phyloP scores from a whole-genome alignment of 164 flowering plant genomes.

The Protea cynaroides region DNA sequence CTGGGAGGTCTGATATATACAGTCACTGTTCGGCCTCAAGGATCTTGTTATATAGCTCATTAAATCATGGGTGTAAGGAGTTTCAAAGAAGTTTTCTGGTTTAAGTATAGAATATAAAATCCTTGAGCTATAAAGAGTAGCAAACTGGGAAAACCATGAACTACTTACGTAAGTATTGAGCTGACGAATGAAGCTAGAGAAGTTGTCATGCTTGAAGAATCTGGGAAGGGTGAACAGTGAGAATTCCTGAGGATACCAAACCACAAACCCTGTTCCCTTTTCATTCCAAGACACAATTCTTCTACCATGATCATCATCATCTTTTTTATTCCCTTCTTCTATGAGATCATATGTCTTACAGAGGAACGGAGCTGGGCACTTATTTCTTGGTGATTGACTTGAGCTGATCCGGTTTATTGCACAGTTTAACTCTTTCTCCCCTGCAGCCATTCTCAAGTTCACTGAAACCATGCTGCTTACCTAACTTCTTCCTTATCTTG shows the following conservation, averaged over 20 bases:
- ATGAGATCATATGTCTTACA: conserved; percentile 50
- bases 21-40: too few species aligned
- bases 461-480: background rate
- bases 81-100: too few species aligned
- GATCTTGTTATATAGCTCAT: too few species aligned
- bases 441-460: background rate
- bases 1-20: too few species aligned
- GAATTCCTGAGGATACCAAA: conserved; percentile 60
- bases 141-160: too few species aligned
- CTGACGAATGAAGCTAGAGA: conserved; percentile 69
- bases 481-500: background rate
- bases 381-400: conserved; percentile 16
- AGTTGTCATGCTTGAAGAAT: conserved; percentile 68
- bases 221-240: conserved; percentile 45
- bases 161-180: conserved; percentile 59
- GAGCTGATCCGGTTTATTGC: background rate
- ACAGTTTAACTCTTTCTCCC: background rate
- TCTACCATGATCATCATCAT: background rate
- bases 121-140: too few species aligned
- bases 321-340: conserved; percentile 23
- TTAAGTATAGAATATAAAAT: too few species aligned
- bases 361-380: conserved; percentile 48
- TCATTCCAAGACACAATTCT: conserved; percentile 51
- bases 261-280: conserved; percentile 51
- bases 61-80: too few species aligned